Base-by-base conservation (phyloP, 225 moss, liverwort and hornwort species). In the Marchantia polymorpha region DNA sequence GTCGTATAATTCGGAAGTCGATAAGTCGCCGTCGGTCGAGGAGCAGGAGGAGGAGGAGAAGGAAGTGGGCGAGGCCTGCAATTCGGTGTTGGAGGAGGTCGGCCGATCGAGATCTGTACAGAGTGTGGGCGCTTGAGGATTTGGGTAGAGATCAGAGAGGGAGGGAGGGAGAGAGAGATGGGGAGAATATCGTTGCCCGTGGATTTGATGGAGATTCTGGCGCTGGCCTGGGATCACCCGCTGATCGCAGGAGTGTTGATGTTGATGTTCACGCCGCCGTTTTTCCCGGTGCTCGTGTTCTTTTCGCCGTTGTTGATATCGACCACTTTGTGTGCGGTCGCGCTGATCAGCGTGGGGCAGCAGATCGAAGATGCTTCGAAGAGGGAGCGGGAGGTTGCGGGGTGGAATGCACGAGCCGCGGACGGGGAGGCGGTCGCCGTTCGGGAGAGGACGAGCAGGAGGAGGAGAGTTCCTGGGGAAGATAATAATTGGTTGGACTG, bases 161-260 rank as follows among this genome's bases (percentile, higher is more conserved):
- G 58, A 48, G 50, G 15, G 72, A 46, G 63, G 12, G 10, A 55
- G 71, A 48, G 20, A 25, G 64, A 52, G 64, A 82, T 81, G 83
- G 82, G 75, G 60, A 75, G 63, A 46, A 17, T 81, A 0, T 53
- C 73, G 17, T 51, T 84, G 69, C 77, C 82, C 1, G 50, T 84
- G 22, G 74, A 78, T 50, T 12, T 87, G 6, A 51, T 73, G 64
- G 89, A 92, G 81, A 86, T 94, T 84, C 27, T 82, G 27, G 64
- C 84, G 25, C 72, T 96, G 31, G 84, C 90, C 56, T 86, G 92
- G 91, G 84, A 91, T 76, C 88, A 96, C 78, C 96, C 96, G 6
- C 81, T 94, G 48, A 85, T 85, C 29, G 89, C 90, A 14, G 92
- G 94, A 49, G 75, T 83, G 69, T 61, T 91, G 13, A 60, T 88